phyloP scores from a whole-genome alignment of 495 filamentous ascomycete genomes.

The Aspergillus biplanus region DNA sequence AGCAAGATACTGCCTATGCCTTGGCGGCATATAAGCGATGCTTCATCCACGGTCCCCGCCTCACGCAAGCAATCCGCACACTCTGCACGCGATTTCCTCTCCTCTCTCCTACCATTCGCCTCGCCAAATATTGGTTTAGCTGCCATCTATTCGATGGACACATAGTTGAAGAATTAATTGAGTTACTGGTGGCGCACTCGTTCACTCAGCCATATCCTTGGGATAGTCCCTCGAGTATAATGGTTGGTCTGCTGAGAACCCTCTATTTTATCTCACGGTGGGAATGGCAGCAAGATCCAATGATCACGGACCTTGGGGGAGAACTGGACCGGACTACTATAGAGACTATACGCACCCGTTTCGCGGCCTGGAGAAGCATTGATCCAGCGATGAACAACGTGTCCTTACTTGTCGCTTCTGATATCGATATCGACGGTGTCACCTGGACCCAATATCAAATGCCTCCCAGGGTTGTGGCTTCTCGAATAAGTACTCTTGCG shows the following conservation, averaged over 20 bases:
- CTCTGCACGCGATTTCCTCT: conserved; percentile 80
- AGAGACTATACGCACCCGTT: conserved; percentile 64
- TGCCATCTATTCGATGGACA: conserved; percentile 78
- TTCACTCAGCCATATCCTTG: conserved; percentile 88
- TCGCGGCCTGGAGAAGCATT: conserved; percentile 77
- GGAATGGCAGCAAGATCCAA: conserved; percentile 86
- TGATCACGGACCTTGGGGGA: conserved; percentile 72
- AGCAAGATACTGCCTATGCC: conserved; percentile 67
- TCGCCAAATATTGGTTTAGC: conserved; percentile 88
- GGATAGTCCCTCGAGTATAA: conserved; percentile 74
- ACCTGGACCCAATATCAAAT: conserved; percentile 73
- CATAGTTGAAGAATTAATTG: conserved; percentile 77
- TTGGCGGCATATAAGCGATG: conserved; percentile 70
- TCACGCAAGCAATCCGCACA: conserved; percentile 77
- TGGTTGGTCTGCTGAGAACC: conserved; percentile 80
- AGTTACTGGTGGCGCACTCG: conserved; percentile 72
- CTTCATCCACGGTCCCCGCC: conserved; percentile 73
- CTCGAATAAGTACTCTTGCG: conserved; percentile 80
- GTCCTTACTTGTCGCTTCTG: conserved; percentile 80
- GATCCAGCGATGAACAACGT: conserved; percentile 87
- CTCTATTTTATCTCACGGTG: conserved; percentile 77
- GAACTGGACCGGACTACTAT: conserved; percentile 58
- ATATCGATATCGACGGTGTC: conserved; percentile 73
- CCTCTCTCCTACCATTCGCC: conserved; percentile 82
- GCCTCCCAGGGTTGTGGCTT: conserved; percentile 81